Conservation (phyloP, 768 basidiomycete species). For the Leucocoprinus sp. region DNA sequence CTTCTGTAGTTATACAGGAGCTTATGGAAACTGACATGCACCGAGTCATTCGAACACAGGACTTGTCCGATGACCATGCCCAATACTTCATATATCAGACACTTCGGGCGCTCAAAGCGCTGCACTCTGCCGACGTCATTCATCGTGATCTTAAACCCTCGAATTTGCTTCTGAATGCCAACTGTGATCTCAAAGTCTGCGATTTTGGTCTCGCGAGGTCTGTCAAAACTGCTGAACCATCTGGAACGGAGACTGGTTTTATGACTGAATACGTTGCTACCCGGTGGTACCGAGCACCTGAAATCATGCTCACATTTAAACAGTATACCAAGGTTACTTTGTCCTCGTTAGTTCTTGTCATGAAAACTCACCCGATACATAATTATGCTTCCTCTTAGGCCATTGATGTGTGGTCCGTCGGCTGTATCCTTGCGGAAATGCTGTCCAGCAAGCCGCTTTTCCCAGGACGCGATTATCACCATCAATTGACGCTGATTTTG, state of each 20-base stretch:
- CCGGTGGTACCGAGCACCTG: conserved; percentile 97
- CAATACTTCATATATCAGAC: conserved; percentile 99
- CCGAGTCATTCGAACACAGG: conserved; percentile 92
- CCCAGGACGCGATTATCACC: conserved; percentile 94
- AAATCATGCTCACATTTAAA: conserved; percentile 99
- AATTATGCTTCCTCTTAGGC: conserved; percentile 38
- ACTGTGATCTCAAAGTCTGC: conserved; percentile 92
- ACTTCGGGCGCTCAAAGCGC: conserved; percentile 85
- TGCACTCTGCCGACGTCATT: conserved; percentile 92
- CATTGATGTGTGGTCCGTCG: conserved; percentile 86
- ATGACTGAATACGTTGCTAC: conserved; percentile 99
- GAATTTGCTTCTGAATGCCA: conserved; percentile 91
- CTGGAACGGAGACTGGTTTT: conserved; percentile 78
- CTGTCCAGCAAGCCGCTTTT: conserved; percentile 94
- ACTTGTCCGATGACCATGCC: conserved; percentile 88
- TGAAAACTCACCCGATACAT: conserved; percentile 9
- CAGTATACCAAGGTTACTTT: conserved; percentile 80
- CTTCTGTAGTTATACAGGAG: conserved; percentile 58
- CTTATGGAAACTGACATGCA: conserved; percentile 93
- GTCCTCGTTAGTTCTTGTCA: conserved; percentile 12
- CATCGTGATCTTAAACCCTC: conserved; percentile 96
- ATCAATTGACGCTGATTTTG: conserved; percentile 91
- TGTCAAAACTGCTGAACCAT: conserved; percentile 77
- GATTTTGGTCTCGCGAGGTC: conserved; percentile 96
- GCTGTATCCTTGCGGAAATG: conserved; percentile 93